Evolutionary conservation across 2,329 filamentous ascomycete genomes (phyloP), one percentile per base, ranked within the genome.

Genomic region (Diaporthe humulicola): DNA sequence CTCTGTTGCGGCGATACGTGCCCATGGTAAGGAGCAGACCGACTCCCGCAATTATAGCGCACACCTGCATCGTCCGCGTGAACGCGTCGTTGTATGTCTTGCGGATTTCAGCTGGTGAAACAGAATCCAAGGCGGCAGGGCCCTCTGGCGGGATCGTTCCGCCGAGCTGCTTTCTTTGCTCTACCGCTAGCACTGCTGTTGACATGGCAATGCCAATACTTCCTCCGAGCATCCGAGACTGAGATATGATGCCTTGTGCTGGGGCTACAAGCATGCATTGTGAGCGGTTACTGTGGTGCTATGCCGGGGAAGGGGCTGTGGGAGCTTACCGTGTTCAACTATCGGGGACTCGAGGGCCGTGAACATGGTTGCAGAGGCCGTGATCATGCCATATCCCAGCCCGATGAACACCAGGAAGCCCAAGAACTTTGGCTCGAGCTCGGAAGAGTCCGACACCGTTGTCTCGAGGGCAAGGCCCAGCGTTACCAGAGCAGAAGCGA

Each of bases 201-300:
- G 88, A 90, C 1, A 86, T 84, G 3, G 89, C 87, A 70, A 90
- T 89, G 4, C 89, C 89, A 38, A 90, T 81, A 73, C 88, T 89
- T 8, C 89, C 88, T 6, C 89, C 89, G 0, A 90, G 81, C 30
- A 90, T 85, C 42, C 88, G 85, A 33, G 86, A 80, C 73, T 90
- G 88, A 0, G 88, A 86, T 17, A 90, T 78, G 52, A 90, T 86
- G 0, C 88, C 89, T 76, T 90, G 89, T 0, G 88, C 87, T 15
- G 87, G 82, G 17, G 88, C 88, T 89, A 56, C 56, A 33, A 28
- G 7, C 48, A 22, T 2, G 4, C 17, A 19, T 52, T 30, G 71
- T 82, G 60, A 80, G 77, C 36, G 73, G 70, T 60, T 60, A 48
- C 33, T 19, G 14, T 38, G 2, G 3, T 4, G 12, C n/a, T 52